These are phyloP conservation scores for Teratosphaeria gauchensis DNA, from an alignment of 2,329 filamentous ascomycete species.

Conservation along the genomic window DNA sequence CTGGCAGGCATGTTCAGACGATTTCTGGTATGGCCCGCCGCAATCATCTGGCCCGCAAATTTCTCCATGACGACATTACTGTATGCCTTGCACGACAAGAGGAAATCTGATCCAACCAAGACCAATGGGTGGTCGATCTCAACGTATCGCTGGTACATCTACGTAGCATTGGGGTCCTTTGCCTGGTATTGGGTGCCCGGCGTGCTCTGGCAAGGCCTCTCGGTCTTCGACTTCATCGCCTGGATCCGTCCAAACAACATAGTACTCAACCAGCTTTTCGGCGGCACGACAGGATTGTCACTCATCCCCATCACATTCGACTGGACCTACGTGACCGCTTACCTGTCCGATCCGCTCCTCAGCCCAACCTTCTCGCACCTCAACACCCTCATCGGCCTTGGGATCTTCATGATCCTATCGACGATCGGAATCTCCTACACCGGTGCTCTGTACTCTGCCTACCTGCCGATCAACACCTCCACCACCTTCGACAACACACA, in stretches of 20 bases:
- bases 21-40: conserved; percentile 73
- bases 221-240: conserved; percentile 80
- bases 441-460: conserved; percentile 62
- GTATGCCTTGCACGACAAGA: conserved; percentile 64
- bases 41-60: conserved; percentile 87
- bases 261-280: conserved; percentile 78
- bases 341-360: conserved; percentile 63
- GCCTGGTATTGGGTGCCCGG: conserved; percentile 74
- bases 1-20: conserved; percentile 74
- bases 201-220: conserved; percentile 70
- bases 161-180: conserved; percentile 61
- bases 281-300: conserved; percentile 75
- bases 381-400: conserved; percentile 37
- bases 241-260: conserved; percentile 84
- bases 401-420: conserved; percentile 36
- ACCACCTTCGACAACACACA: conserved; percentile 80
- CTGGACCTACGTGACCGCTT: conserved; percentile 72
- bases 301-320: conserved; percentile 80
- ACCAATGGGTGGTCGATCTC: conserved; percentile 59
- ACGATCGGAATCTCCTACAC: conserved; percentile 39
- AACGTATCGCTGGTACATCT: conserved; percentile 74
- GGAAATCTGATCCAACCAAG: conserved; percentile 52
- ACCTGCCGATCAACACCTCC: conserved; percentile 76
- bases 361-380: conserved; percentile 28
- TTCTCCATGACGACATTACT: conserved; percentile 87